These are phyloP conservation scores for Xylaria sp. DNA, from an alignment of 2,329 filamentous ascomycete genomes.

Conservation along the genomic window DNA sequence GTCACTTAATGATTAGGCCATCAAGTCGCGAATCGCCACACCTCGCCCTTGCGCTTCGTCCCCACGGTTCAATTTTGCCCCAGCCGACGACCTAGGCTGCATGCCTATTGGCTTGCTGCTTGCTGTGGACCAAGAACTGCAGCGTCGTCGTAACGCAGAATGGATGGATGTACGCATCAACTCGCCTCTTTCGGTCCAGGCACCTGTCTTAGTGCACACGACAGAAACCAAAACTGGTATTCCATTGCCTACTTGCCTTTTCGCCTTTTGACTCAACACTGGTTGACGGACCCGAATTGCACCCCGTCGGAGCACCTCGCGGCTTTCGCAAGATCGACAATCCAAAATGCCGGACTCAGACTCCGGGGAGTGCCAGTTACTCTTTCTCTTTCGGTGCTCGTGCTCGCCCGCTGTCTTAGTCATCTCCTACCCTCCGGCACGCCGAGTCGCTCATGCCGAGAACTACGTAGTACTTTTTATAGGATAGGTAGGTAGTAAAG, in stretches of 20 bases:
- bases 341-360: conserved; percentile 25
- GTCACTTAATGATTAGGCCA: conserved; percentile 10
- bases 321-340: conserved; percentile 27
- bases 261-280: conserved; percentile 9
- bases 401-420: conserved; percentile 35
- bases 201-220: conserved; percentile 16
- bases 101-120: conserved; percentile 31
- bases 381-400: conserved; percentile 32
- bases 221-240: conserved; percentile 9
- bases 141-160: conserved; percentile 32
- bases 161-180: conserved; percentile 18
- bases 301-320: conserved; percentile 11
- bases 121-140: conserved; percentile 30
- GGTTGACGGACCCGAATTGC: neutral
- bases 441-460: conserved; percentile 34
- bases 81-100: conserved; percentile 23
- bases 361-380: conserved; percentile 26
- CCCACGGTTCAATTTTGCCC: conserved; percentile 32
- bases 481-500: neutral
- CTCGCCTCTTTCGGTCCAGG: conserved; percentile 33
- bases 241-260: neutral
- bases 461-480: no score
- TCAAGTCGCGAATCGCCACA: conserved; percentile 32
- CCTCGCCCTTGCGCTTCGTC: conserved; percentile 27
- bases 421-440: conserved; percentile 27